Percentiles rank a stretch among this genome's conserved stretches.
Conservation (phyloP, 768 basidiomycete genomes). For the Russula griseocarnosa region DNA sequence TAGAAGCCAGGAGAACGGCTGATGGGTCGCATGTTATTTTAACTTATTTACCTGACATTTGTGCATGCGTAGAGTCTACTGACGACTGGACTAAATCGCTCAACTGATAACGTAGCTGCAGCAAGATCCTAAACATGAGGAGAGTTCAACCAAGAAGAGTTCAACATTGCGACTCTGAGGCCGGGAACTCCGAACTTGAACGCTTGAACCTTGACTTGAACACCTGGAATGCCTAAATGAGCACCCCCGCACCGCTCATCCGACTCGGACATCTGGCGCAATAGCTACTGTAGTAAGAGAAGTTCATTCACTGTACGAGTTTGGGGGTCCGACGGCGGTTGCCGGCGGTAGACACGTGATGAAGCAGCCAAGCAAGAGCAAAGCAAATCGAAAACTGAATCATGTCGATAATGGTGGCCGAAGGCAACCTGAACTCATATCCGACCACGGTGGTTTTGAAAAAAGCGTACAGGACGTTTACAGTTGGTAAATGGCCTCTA, state of each 20-base stretch:
- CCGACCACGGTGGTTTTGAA: neutral
- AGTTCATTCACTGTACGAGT: too few relatives aligned
- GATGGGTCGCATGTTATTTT: neutral
- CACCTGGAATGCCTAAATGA: too few relatives aligned
- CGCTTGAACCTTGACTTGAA: too few relatives aligned
- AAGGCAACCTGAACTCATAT: neutral
- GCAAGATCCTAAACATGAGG: conserved; percentile 13
- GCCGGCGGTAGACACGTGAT: neutral
- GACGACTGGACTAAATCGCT: conserved; percentile 23
- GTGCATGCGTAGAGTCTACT: conserved; percentile 13
- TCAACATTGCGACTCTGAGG: neutral
- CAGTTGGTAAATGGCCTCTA: neutral
- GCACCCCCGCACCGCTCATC: conserved; percentile 73
- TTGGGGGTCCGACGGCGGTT: too few relatives aligned
- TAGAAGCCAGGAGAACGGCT: neutral
- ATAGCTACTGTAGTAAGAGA: too few relatives aligned
- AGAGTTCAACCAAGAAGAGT: neutral
- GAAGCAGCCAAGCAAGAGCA: neutral
- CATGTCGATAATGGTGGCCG: neutral
- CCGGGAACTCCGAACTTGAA: too few relatives aligned
- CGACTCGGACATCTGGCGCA: conserved; percentile 59
- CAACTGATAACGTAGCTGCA: conserved; percentile 25
- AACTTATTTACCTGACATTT: too few relatives aligned
- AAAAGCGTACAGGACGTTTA: neutral
- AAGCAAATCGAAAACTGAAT: neutral